Percentiles rank a stretch among this genome's conserved stretches.
Evolutionary conservation across 2,329 filamentous ascomycete genomes (phyloP).

Genomic region (Fusarium sp.): DNA sequence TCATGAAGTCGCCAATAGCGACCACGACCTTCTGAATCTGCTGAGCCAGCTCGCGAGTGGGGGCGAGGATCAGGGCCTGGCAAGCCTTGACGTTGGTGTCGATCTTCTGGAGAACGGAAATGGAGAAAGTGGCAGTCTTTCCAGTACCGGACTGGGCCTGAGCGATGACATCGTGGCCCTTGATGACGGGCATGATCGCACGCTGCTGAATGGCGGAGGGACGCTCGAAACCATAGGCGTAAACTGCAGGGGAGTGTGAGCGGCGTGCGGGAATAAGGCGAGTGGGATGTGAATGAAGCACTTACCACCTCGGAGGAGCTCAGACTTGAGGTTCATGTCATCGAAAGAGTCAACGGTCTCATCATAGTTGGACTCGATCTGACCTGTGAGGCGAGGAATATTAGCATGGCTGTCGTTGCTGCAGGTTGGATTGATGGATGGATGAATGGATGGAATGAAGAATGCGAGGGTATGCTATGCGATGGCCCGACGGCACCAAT

Average conservation of each 20-base stretch:
- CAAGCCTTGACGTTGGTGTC: slow-evolving; percentile 94
- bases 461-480: background rate
- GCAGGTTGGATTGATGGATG: background rate
- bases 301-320: slow-evolving; percentile 92
- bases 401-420: slow-evolving; percentile 36
- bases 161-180: slow-evolving; percentile 99
- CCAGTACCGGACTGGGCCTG: slow-evolving; percentile 99
- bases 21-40: slow-evolving; percentile 99
- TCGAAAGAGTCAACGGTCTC: slow-evolving; percentile 99
- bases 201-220: slow-evolving; percentile 99
- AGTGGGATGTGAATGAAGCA: slow-evolving; percentile 37
- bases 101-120: slow-evolving; percentile 98
- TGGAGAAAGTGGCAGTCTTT: slow-evolving; percentile 99
- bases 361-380: slow-evolving; percentile 99
- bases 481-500: background rate
- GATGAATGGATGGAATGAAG: background rate
- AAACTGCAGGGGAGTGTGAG: slow-evolving; percentile 67
- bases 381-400: slow-evolving; percentile 68
- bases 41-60: slow-evolving; percentile 97
- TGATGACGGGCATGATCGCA: slow-evolving; percentile 99
- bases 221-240: slow-evolving; percentile 99
- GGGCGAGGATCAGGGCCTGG: slow-evolving; percentile 97
- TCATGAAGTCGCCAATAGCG: slow-evolving; percentile 99
- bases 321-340: slow-evolving; percentile 95
- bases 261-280: slow-evolving; percentile 33